Base-by-base conservation (phyloP, 2,329 filamentous ascomycete species). In the Arthroderma sp. region DNA sequence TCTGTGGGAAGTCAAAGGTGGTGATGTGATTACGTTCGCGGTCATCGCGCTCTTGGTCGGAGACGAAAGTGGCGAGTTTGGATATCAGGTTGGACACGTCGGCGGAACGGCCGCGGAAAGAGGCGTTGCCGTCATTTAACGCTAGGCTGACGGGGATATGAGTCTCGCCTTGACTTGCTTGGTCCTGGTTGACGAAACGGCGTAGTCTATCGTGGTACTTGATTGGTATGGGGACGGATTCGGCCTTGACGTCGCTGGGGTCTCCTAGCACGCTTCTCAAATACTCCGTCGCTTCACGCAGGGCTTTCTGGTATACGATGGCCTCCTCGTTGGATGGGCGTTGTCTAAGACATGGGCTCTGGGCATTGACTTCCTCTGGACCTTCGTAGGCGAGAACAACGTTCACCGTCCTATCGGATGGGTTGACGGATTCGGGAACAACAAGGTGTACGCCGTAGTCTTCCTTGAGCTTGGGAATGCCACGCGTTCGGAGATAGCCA, bases 1-100 rank as follows among this genome's bases (percentile, higher is more conserved):
- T 94, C 69, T 95, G 88, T 6, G 91, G 91, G 76, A 95, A 98
- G 62, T 95, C 89, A 64, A 97, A 97, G 25, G 81, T 83, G 59
- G 88, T 76, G 1, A 83, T 90, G 73, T 91, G 94, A 47, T 88
- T 90, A 59, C 91, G 87, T 74, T 97, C 91, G 68, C 93, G 87
- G 72, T 97, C 91, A 61, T 97, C 91, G 70, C 88, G 81, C 75
- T 91, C 87, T 72, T 95, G 90, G 68, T 94, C 86, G 67, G 86
- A 84, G 21, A 97, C 78, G 67, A 95, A 97, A 5, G 81, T 81
- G 59, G 81, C 73, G 56, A 95, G 82, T 76, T 91, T 93, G 37
- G 79, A 73, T 31, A 81, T 79, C 39, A 97, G 79, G 1, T 82
- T 81, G 55, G 87, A 81, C 2, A 95, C 88, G 21, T 81, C 80